These are phyloP conservation scores for Exserohilum rostratum DNA, from an alignment of 2,329 filamentous ascomycete genomes.

Conservation along the genomic window DNA sequence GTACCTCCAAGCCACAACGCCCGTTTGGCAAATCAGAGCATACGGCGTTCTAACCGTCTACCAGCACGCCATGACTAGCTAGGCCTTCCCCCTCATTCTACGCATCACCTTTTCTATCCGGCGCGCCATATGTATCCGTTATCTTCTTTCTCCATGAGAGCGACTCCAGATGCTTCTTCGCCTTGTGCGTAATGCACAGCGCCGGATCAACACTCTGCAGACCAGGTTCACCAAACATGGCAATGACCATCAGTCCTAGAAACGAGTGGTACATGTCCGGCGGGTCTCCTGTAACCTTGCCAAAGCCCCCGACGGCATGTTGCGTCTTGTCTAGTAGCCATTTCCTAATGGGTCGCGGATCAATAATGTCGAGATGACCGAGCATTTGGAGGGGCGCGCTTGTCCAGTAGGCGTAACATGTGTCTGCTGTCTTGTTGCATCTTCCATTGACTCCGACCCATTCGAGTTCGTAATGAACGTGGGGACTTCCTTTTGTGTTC, in stretches of 20 bases:
- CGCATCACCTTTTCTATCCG: background rate
- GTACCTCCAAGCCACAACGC: background rate
- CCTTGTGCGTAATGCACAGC: constrained; percentile 73
- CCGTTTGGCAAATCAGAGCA: background rate
- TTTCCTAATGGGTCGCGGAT: constrained; percentile 66
- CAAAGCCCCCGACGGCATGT: constrained; percentile 70
- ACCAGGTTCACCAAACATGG: constrained; percentile 71
- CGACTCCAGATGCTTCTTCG: constrained; percentile 46
- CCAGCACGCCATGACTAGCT: constrained; percentile 6
- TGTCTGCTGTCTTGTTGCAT: constrained; percentile 89
- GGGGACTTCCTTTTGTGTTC: constrained; percentile 60
- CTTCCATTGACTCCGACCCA: constrained; percentile 86
- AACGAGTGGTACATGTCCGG: constrained; percentile 85
- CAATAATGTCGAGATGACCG: constrained; percentile 60
- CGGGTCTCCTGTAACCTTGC: constrained; percentile 54
- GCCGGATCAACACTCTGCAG: constrained; percentile 75
- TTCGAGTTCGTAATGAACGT: constrained; percentile 61
- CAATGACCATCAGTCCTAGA: constrained; percentile 80
- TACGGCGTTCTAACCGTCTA: constrained; percentile 5
- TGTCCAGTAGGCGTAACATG: constrained; percentile 96
- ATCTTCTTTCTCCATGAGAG: constrained; percentile 46
- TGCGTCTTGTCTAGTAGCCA: constrained; percentile 88
- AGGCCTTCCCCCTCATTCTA: constrained; percentile 4
- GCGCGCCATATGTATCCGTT: constrained; percentile 1
- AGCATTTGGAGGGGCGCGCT: constrained; percentile 61